Evolutionary conservation across 176 grass and related monocot species (phyloP).

Genomic region (Carex littledalei): DNA sequence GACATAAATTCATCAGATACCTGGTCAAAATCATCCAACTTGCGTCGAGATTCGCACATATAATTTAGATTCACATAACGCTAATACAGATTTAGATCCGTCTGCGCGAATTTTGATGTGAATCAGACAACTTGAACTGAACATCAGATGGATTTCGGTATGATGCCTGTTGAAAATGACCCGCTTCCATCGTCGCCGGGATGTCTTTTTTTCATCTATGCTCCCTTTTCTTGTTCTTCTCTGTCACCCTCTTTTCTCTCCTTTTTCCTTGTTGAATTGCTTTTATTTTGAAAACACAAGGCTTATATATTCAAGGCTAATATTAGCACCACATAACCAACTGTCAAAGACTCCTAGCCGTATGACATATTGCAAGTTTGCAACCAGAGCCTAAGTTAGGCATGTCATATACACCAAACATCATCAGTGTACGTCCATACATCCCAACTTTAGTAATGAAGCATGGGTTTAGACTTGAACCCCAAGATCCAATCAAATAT

Average conservation of each 20-base stretch:
- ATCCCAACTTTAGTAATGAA: neutral
- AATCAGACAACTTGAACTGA: no score
- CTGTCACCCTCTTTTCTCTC: neutral
- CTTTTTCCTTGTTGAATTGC: neutral
- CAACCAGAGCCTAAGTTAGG: neutral
- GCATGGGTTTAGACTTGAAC: neutral
- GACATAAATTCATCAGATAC: no score
- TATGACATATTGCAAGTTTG: slow-evolving; percentile 2
- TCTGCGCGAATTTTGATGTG: accelerated
- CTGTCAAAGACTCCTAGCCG: neutral
- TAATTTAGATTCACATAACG: no score
- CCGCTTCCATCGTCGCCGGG: neutral
- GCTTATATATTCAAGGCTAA: neutral
- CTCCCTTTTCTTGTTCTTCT: neutral
- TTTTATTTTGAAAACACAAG: neutral
- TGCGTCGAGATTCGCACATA: no score
- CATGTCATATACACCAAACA: neutral
- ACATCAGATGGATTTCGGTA: no score
- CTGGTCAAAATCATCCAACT: no score
- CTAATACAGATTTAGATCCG: no score
- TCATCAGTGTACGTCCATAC: no score
- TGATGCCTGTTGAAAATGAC: no score
- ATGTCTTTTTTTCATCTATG: neutral
- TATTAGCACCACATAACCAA: neutral
- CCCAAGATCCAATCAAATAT: slow-evolving; percentile 15